These are phyloP conservation scores for Tuber borchii DNA, from an alignment of 495 filamentous ascomycete genomes.

Conservation along the genomic window DNA sequence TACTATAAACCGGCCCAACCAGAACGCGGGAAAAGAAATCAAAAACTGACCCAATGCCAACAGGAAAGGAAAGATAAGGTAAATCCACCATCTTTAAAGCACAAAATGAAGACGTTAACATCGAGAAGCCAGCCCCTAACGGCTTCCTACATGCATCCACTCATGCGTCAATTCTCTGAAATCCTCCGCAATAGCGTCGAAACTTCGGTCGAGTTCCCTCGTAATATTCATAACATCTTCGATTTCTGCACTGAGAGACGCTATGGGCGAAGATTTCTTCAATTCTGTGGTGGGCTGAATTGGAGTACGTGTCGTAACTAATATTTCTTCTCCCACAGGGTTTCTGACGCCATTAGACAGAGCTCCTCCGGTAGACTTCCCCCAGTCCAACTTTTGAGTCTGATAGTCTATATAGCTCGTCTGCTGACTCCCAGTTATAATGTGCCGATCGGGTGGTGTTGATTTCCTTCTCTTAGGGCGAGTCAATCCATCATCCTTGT, in stretches of 20 bases:
- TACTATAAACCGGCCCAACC: not conserved
- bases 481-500: not conserved
- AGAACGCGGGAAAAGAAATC: not conserved
- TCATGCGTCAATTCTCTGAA: not conserved
- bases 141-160: not conserved
- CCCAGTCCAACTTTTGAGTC: slow-evolving; percentile 29
- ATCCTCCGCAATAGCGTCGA: not conserved
- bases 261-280: not conserved
- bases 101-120: not conserved
- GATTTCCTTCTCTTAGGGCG: not conserved
- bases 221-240: not conserved
- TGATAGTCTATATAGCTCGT: slow-evolving; percentile 26
- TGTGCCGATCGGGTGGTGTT: not conserved
- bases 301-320: slow-evolving; percentile 26
- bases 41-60: not conserved
- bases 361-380: slow-evolving; percentile 29
- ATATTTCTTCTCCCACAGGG: slow-evolving; percentile 30
- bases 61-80: not conserved
- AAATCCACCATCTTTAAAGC: not conserved
- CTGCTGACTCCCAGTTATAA: slow-evolving; percentile 3
- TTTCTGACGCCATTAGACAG: slow-evolving; percentile 27
- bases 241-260: not conserved
- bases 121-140: not conserved
- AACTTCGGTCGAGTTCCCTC: not conserved
- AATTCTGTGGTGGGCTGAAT: not conserved